phyloP scores from a whole-genome alignment of 768 basidiomycete genomes.

The Mycena alexandri region DNA sequence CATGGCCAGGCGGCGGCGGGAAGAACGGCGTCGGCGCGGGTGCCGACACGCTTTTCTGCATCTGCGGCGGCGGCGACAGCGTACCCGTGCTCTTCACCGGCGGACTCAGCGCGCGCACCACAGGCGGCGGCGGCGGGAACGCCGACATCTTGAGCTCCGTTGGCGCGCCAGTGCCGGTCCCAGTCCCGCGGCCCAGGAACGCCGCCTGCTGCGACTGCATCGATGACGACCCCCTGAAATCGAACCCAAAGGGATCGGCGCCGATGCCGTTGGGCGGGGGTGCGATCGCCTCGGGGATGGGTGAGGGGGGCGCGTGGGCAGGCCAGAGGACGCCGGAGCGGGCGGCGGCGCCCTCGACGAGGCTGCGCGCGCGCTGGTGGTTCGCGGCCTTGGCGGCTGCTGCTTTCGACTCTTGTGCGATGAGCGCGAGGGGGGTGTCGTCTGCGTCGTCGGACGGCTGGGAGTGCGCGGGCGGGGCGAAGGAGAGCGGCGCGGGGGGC shows the following conservation, averaged over 20 bases:
- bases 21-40: conserved; percentile 20
- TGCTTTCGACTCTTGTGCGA: conserved; percentile 21
- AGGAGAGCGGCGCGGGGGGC: conserved; percentile 30
- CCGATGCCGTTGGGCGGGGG: conserved; percentile 47
- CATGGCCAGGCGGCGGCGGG: conserved; percentile 38
- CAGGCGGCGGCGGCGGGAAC: conserved; percentile 32
- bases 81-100: conserved; percentile 8
- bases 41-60: conserved; percentile 3
- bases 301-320: conserved; percentile 63
- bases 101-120: conserved; percentile 28
- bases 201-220: conserved; percentile 48
- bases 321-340: conserved; percentile 59
- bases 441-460: conserved; percentile 18
- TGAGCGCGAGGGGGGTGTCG: conserved; percentile 36
- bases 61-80: neutral
- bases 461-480: conserved; percentile 20
- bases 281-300: conserved; percentile 55
- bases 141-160: conserved; percentile 43
- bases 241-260: conserved; percentile 31
- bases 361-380: conserved; percentile 68
- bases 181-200: conserved; percentile 23
- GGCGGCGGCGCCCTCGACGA: conserved; percentile 69
- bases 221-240: conserved; percentile 44
- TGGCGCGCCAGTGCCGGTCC: too few relatives aligned
- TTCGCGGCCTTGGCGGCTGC: conserved; percentile 50